Percentiles rank a stretch among this genome's conserved stretches.
Evolutionary conservation across 768 basidiomycete genomes (phyloP).

Genomic region (Royoungia palumana): DNA sequence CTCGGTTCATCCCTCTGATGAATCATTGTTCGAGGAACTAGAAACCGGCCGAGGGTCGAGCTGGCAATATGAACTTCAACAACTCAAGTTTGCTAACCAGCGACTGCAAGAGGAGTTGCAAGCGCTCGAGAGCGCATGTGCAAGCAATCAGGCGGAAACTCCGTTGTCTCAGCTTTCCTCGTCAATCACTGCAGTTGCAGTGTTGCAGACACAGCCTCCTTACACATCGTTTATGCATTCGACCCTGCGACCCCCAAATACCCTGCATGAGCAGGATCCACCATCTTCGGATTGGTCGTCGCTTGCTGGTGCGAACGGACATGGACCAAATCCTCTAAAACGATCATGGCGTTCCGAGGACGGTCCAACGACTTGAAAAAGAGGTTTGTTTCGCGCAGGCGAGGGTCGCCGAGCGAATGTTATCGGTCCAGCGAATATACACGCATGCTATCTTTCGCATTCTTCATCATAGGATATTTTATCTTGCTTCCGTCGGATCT

Average conservation of each 20-base stretch:
- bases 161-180: neutral
- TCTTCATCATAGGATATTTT: neutral
- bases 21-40: slow-evolving; percentile 71
- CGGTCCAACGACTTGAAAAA: slow-evolving; percentile 16
- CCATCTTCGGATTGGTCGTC: slow-evolving; percentile 28
- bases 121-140: slow-evolving; percentile 32
- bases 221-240: slow-evolving; percentile 8
- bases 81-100: slow-evolving; percentile 71
- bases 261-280: slow-evolving; percentile 18
- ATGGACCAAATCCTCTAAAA: slow-evolving; percentile 19
- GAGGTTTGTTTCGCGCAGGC: neutral
- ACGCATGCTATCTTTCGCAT: neutral
- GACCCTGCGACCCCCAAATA: neutral
- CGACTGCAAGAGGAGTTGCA: slow-evolving; percentile 57
- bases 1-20: slow-evolving; percentile 11
- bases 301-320: slow-evolving; percentile 26
- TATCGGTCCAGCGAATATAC: neutral
- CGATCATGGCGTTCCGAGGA: slow-evolving; percentile 28
- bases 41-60: slow-evolving; percentile 65
- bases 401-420: neutral
- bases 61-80: slow-evolving; percentile 93
- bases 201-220: slow-evolving; percentile 2
- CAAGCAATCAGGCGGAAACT: neutral
- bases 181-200: neutral
- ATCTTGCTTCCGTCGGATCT: neutral